Conservation (phyloP, 306 rosid species). For the Sophora flavescens region DNA sequence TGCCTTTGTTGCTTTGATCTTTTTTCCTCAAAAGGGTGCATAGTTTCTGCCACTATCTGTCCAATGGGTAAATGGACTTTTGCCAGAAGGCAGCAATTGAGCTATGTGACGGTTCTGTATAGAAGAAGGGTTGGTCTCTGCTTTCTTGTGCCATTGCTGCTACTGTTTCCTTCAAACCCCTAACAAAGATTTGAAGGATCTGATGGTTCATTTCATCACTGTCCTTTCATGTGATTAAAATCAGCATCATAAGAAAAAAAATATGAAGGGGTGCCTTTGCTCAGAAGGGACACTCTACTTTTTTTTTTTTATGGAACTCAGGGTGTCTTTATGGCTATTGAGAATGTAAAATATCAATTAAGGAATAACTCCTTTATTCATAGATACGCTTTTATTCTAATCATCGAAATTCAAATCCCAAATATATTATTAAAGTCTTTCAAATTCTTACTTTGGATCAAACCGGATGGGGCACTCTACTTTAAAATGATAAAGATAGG, state of each 20-base stretch:
- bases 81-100: conserved; percentile 42
- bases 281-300: conserved; percentile 50
- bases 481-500: conserved; percentile 46
- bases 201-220: conserved; percentile 47
- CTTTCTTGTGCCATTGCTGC: conserved; percentile 52
- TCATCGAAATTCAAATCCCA: too few relatives aligned
- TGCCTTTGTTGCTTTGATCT: conserved; percentile 4
- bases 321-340: too few relatives aligned
- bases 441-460: too few relatives aligned
- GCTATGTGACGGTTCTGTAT: conserved; percentile 19
- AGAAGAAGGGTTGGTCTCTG: conserved; percentile 45
- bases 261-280: conserved; percentile 27
- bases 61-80: conserved; percentile 37
- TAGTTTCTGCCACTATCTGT: conserved; percentile 28
- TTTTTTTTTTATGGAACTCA: too few relatives aligned
- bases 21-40: conserved; percentile 35
- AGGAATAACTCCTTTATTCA: too few relatives aligned
- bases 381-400: too few relatives aligned
- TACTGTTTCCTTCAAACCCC: conserved; percentile 40
- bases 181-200: conserved; percentile 38
- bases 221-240: conserved; percentile 54
- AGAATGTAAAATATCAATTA: too few relatives aligned
- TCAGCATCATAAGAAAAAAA: conserved; percentile 28
- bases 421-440: too few relatives aligned
- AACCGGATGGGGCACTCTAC: conserved; percentile 48